A percentile compares a stretch with the other conserved stretches of the same genome.
These are phyloP conservation scores for Gastrolobium bilobum DNA, from an alignment of 306 rosid species.

Conservation along the genomic window DNA sequence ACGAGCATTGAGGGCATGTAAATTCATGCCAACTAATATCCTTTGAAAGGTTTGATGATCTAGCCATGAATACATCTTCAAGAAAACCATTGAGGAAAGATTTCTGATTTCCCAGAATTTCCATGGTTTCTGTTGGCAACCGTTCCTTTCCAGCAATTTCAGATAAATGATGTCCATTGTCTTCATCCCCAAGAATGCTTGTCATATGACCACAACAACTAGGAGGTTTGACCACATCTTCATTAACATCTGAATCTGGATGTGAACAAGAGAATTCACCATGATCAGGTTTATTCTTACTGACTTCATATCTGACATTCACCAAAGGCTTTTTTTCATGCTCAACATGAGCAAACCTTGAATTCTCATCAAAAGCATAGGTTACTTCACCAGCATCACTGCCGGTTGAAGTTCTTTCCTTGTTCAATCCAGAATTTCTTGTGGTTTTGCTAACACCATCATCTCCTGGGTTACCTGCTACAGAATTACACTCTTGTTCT, in stretches of 20 bases:
- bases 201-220: slow-evolving; percentile 59
- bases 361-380: slow-evolving; percentile 41
- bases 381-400: slow-evolving; percentile 41
- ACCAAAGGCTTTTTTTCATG: slow-evolving; percentile 50
- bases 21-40: slow-evolving; percentile 87
- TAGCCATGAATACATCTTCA: slow-evolving; percentile 92
- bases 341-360: slow-evolving; percentile 48
- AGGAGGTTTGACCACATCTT: slow-evolving; percentile 37
- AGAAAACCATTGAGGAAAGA: slow-evolving; percentile 87
- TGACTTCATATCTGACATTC: slow-evolving; percentile 42
- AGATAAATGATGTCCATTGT: slow-evolving; percentile 56
- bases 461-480: slow-evolving; percentile 39
- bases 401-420: slow-evolving; percentile 44
- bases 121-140: slow-evolving; percentile 44
- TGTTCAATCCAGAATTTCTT: slow-evolving; percentile 45
- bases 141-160: slow-evolving; percentile 50
- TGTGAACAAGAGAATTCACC: slow-evolving; percentile 46
- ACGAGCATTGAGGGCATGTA: slow-evolving; percentile 78
- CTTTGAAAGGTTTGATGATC: slow-evolving; percentile 71
- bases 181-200: slow-evolving; percentile 46
- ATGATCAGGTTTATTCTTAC: slow-evolving; percentile 42
- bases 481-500: slow-evolving; percentile 41
- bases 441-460: slow-evolving; percentile 39
- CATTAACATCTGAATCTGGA: slow-evolving; percentile 49
- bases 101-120: slow-evolving; percentile 64